phyloP scores from a whole-genome alignment of 2,329 filamentous ascomycete species.

The Penicillium sp. region DNA sequence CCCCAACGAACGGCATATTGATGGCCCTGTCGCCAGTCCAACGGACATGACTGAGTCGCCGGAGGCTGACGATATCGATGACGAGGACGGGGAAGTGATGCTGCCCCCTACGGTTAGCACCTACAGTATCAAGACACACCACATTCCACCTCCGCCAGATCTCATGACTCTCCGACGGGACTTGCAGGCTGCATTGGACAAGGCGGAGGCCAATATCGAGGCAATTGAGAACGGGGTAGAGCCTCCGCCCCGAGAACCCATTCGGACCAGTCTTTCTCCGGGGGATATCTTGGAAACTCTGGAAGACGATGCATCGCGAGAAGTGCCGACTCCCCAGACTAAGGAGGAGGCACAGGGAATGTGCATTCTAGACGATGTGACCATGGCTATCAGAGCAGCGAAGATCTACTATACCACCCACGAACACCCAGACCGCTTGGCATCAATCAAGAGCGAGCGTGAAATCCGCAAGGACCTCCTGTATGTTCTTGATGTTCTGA shows the following conservation, averaged over 20 bases:
- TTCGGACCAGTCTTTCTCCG: slow-evolving; percentile 31
- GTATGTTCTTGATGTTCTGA: slow-evolving; percentile 81
- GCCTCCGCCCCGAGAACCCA: slow-evolving; percentile 28
- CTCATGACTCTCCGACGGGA: slow-evolving; percentile 70
- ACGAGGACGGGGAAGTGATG: slow-evolving; percentile 67
- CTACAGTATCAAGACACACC: slow-evolving; percentile 79
- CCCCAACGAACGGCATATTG: slow-evolving; percentile 37
- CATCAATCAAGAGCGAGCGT: slow-evolving; percentile 81
- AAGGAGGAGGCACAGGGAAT: slow-evolving; percentile 88
- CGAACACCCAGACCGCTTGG: slow-evolving; percentile 76
- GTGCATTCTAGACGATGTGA: slow-evolving; percentile 87
- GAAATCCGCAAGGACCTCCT: slow-evolving; percentile 79
- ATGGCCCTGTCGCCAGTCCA: slow-evolving; percentile 51
- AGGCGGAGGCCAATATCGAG: slow-evolving; percentile 63
- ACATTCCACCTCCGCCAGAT: slow-evolving; percentile 77
- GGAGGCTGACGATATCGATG: slow-evolving; percentile 45
- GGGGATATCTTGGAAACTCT: slow-evolving; percentile 36
- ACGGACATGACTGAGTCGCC: slow-evolving; percentile 40
- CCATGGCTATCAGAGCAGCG: slow-evolving; percentile 88
- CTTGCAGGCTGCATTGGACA: slow-evolving; percentile 62
- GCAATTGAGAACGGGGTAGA: slow-evolving; percentile 36
- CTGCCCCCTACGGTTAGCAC: slow-evolving; percentile 96
- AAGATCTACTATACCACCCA: slow-evolving; percentile 96
- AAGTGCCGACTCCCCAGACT: slow-evolving; percentile 48
- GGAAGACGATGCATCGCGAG: slow-evolving; percentile 37